Evolutionary conservation across 129 eudicot species (phyloP).

Genomic region (Oenanthe sinensis): DNA sequence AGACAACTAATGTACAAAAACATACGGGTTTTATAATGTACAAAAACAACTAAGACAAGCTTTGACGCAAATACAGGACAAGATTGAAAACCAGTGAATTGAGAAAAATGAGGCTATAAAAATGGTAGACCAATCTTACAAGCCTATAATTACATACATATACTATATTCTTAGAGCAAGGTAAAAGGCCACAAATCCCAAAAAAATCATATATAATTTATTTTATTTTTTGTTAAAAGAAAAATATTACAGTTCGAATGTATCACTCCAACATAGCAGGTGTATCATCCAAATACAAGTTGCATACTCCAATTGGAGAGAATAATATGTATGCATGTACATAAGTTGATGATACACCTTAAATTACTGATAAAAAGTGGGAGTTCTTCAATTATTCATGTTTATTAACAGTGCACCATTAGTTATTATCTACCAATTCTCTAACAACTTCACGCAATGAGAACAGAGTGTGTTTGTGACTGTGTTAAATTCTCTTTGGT

Average conservation of each 20-base stretch:
- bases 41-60: background rate
- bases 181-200: constrained; percentile 30
- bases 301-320: background rate
- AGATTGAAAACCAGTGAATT: background rate
- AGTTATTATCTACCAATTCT: too few species aligned
- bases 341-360: too few species aligned
- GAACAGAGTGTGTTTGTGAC: too few species aligned
- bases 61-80: background rate
- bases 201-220: background rate
- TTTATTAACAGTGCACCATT: too few species aligned
- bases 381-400: too few species aligned
- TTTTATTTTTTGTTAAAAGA: background rate
- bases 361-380: too few species aligned
- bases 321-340: too few species aligned
- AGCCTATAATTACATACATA: background rate
- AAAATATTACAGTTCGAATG: background rate
- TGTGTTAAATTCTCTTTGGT: too few species aligned
- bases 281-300: background rate
- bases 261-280: background rate
- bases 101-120: background rate
- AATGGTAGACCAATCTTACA: background rate
- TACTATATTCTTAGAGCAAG: background rate
- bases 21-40: background rate
- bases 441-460: too few species aligned
- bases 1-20: constrained; percentile 7